Conservation (phyloP, 768 basidiomycete genomes). For the Pulveroboletus frians region DNA sequence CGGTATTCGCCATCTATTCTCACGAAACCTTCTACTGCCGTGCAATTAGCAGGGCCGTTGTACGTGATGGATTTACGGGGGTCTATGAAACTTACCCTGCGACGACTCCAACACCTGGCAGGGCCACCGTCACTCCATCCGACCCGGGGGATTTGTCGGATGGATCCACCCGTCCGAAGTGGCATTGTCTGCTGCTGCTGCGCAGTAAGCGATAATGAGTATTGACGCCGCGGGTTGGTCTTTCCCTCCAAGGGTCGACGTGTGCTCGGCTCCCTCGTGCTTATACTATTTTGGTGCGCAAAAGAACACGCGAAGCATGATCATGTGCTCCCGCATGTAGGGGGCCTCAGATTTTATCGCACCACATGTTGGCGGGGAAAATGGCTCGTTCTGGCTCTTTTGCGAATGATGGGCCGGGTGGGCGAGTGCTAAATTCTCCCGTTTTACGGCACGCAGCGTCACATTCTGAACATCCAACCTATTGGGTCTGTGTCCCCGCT, state of each 20-base stretch:
- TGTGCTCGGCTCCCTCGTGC: conserved; percentile 1
- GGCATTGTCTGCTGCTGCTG: no score
- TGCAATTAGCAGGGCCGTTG: background rate
- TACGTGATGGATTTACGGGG: conserved; percentile 14
- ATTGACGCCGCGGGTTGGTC: conserved; percentile 9
- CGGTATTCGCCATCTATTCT: background rate
- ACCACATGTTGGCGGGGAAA: background rate
- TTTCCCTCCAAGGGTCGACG: conserved; percentile 4
- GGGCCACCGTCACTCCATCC: background rate
- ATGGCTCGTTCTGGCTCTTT: conserved; percentile 13
- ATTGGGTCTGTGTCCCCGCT: background rate
- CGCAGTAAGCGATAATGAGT: background rate
- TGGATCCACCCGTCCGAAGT: no score
- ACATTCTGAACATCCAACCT: background rate
- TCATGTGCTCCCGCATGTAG: conserved; percentile 1
- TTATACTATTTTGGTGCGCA: conserved; percentile 1
- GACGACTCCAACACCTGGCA: background rate
- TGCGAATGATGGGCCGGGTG: conserved; percentile 6
- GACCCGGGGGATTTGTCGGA: background rate
- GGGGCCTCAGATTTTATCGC: background rate
- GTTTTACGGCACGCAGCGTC: conserved; percentile 19
- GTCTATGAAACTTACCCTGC: background rate
- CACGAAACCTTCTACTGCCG: conserved; percentile 6
- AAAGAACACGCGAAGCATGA: conserved; percentile 1
- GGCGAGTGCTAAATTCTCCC: conserved; percentile 2